These are phyloP conservation scores for Silene latifolia DNA, from an alignment of 148 eudicot species.

Conservation along the genomic window DNA sequence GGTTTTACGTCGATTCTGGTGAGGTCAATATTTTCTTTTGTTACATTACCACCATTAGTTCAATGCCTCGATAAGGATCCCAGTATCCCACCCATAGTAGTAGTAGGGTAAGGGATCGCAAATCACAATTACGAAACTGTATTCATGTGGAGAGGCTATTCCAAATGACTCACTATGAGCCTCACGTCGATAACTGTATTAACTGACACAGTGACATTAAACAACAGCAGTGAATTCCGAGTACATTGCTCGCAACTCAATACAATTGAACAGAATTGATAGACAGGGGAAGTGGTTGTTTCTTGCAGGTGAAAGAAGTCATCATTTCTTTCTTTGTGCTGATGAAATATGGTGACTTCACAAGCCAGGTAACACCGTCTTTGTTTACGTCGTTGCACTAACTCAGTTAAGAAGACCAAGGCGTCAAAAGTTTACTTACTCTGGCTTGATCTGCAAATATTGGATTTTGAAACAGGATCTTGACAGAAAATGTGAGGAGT, in stretches of 20 bases:
- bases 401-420: not conserved
- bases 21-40: not conserved
- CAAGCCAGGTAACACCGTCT: conserved; percentile 42
- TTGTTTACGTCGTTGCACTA: not conserved
- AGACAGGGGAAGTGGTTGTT: not conserved
- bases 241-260: not conserved
- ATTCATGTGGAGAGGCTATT: too few species aligned
- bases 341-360: conserved; percentile 71
- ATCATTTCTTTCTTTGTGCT: conserved; percentile 65
- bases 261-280: not conserved
- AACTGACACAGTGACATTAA: not conserved
- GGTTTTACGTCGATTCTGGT: not conserved
- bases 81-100: too few species aligned
- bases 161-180: too few species aligned
- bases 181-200: too few species aligned
- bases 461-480: conserved; percentile 53
- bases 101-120: too few species aligned
- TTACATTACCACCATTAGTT: too few species aligned
- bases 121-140: too few species aligned
- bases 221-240: not conserved
- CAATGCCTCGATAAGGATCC: too few species aligned
- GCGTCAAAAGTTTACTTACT: not conserved
- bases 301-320: conserved; percentile 80
- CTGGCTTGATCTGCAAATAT: not conserved
- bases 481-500: conserved; percentile 63